Percentiles rank a stretch among this genome's conserved stretches.
Evolutionary conservation across 768 basidiomycete species (phyloP).

Genomic region (Fistulinella prunicolor): DNA sequence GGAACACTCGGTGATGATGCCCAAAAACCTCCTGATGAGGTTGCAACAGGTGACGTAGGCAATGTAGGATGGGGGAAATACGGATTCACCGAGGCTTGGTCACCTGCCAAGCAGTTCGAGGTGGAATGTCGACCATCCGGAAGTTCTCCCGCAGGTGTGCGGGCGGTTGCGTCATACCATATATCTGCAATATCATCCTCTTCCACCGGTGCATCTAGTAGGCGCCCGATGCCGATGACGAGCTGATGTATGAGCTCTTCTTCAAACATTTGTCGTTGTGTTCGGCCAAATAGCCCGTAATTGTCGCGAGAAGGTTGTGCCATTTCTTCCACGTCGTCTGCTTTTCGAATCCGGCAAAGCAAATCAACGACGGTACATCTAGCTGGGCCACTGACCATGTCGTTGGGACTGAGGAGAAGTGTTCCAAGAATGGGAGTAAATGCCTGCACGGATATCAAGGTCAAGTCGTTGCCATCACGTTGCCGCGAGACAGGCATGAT

Average conservation of each 20-base stretch:
- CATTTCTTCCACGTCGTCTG: constrained; percentile 45
- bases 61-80: constrained; percentile 49
- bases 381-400: constrained; percentile 67
- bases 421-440: constrained; percentile 93
- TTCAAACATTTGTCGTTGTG: constrained; percentile 66
- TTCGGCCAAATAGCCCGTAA: constrained; percentile 47
- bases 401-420: constrained; percentile 78
- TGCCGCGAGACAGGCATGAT: constrained; percentile 11
- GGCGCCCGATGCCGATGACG: constrained; percentile 83
- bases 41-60: constrained; percentile 23
- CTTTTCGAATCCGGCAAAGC: constrained; percentile 63
- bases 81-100: constrained; percentile 38
- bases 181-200: constrained; percentile 37
- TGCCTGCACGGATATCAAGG: constrained; percentile 69
- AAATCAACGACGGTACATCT: constrained; percentile 77
- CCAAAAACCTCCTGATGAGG: constrained; percentile 15
- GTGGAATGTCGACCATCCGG: constrained; percentile 17
- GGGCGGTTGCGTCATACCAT: constrained; percentile 31
- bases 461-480: constrained; percentile 23
- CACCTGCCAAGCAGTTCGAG: constrained; percentile 6
- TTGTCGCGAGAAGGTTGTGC: constrained; percentile 28
- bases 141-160: constrained; percentile 30
- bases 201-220: constrained; percentile 45
- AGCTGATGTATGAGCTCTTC: constrained; percentile 82
- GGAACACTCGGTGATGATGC: constrained; percentile 13